These are phyloP conservation scores for Fusarium brachygibbosum DNA, from an alignment of 2,329 filamentous ascomycete species.

Conservation along the genomic window DNA sequence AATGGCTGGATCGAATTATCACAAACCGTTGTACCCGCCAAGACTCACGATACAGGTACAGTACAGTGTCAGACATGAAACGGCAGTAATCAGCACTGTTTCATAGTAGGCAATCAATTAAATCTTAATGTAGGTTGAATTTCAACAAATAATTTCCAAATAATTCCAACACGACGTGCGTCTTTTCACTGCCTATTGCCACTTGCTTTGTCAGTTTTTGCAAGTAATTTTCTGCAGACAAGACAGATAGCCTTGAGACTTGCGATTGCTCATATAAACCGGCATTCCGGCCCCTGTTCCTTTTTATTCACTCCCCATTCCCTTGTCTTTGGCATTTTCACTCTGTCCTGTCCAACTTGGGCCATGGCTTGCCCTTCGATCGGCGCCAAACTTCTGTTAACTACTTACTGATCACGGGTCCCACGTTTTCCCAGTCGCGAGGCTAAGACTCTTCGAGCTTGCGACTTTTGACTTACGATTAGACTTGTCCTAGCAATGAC, in stretches of 20 bases:
- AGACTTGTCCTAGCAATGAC: constrained; percentile 50
- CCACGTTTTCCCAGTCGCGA: constrained; percentile 30
- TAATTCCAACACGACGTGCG: constrained; percentile 23
- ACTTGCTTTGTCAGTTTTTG: constrained; percentile 4
- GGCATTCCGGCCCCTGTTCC: neutral
- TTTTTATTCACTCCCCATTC: neutral
- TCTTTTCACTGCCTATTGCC: constrained; percentile 1
- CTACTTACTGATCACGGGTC: constrained; percentile 47
- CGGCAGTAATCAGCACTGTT: constrained; percentile 30
- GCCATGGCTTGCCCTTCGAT: constrained; percentile 47
- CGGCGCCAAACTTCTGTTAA: constrained; percentile 36
- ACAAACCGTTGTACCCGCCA: neutral
- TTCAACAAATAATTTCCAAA: constrained; percentile 33
- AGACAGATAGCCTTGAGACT: neutral
- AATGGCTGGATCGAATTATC: neutral
- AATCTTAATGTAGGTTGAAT: constrained; percentile 11
- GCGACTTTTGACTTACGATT: constrained; percentile 26
- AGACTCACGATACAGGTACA: neutral
- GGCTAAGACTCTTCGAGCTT: constrained; percentile 40
- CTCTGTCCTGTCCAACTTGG: constrained; percentile 23
- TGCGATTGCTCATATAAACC: neutral
- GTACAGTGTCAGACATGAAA: constrained; percentile 30
- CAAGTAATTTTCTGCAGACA: neutral
- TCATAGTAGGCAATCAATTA: constrained; percentile 33
- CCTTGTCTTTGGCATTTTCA: constrained; percentile 4